Evolutionary conservation across 2,329 filamentous ascomycete species (phyloP), one percentile per base, ranked within the genome.

Genomic region (Trichoderma sp.): DNA sequence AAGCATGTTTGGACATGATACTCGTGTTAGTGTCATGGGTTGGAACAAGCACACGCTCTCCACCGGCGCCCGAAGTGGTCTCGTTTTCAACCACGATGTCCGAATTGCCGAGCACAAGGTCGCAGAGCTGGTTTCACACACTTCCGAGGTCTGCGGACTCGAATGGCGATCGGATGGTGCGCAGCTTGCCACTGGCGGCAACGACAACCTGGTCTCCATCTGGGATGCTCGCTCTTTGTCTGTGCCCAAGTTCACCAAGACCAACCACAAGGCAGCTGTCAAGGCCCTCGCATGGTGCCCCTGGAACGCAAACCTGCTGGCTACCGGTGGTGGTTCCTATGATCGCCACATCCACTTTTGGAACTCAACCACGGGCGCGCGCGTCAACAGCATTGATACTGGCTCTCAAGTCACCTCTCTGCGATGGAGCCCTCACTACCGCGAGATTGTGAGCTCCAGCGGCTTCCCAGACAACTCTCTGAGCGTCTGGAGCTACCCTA

Each of bases 301-400:
- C 58, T 99, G 96, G 96, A 96, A 97, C 85, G 91, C 93, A 83
- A 98, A 98, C 87, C 90, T 98, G 64, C 92, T 99, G 62, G 96
- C 96, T 71, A 98, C 96, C 57, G 96, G 96, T 71, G 96, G 96
- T 79, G 96, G 96, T 76, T 97, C 94, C 57, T 97, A 98, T 82
- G 96, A 99, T 81, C 93, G 94, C 77, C 93, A 98, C 84, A 99
- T 99, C 82, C 96, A 99, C 87, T 99, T 99, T 89, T 99, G 96
- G 96, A 99, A 99, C 88, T 97, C 95, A 61, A 98, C 96, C 26
- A 97, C 95, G 5, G 96, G 96, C 73, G 95, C 96, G 68, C 93
- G 96, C 77, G 95, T 97, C 85, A 99, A 99, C 91, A 97, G 94
- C 88, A 98, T 99, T 82, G 95, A 98, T 82, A 98, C 96, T 53